Evolutionary conservation across 163 green algal genomes (phyloP).

Genomic region (Prototheca stagnorum): DNA sequence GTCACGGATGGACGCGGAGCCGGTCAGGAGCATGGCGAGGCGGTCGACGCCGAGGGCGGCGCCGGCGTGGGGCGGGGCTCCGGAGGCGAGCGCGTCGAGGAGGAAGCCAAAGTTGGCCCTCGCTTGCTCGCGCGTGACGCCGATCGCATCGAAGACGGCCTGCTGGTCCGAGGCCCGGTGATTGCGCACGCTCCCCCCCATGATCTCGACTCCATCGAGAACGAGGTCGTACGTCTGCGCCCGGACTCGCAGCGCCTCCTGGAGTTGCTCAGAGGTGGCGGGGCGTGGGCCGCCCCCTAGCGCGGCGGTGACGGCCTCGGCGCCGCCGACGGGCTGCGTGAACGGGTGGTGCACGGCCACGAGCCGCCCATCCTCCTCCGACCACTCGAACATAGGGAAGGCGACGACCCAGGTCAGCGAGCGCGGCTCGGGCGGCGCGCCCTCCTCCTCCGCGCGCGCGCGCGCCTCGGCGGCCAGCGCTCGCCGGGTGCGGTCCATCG

Average conservation of each 20-base stretch:
- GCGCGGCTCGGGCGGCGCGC: constrained; percentile 28
- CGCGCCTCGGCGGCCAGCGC: no score
- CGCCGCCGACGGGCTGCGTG: constrained; percentile 69
- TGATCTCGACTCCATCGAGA: constrained; percentile 95
- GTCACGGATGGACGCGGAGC: constrained; percentile 72
- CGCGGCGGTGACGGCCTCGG: neutral
- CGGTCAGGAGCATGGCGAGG: constrained; percentile 67
- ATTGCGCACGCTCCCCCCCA: constrained; percentile 83
- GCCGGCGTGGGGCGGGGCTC: constrained; percentile 81
- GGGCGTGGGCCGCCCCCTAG: neutral
- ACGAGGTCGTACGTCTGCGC: constrained; percentile 95
- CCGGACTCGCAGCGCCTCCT: neutral
- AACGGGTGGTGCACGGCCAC: constrained; percentile 95
- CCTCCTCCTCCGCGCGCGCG: no score
- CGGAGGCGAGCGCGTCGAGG: constrained; percentile 74
- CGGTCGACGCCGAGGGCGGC: constrained; percentile 80
- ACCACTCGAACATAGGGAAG: constrained; percentile 95
- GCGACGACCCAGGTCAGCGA: constrained; percentile 88
- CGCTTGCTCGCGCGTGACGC: constrained; percentile 51
- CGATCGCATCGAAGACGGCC: constrained; percentile 80
- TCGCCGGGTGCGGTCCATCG: no score
- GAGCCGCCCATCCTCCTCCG: constrained; percentile 51
- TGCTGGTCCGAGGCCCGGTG: constrained; percentile 81
- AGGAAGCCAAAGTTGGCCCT: constrained; percentile 91
- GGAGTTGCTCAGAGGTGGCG: neutral